These are phyloP conservation scores for Paspalum notatum DNA, from an alignment of 176 grass and related monocot species.

Conservation along the genomic window DNA sequence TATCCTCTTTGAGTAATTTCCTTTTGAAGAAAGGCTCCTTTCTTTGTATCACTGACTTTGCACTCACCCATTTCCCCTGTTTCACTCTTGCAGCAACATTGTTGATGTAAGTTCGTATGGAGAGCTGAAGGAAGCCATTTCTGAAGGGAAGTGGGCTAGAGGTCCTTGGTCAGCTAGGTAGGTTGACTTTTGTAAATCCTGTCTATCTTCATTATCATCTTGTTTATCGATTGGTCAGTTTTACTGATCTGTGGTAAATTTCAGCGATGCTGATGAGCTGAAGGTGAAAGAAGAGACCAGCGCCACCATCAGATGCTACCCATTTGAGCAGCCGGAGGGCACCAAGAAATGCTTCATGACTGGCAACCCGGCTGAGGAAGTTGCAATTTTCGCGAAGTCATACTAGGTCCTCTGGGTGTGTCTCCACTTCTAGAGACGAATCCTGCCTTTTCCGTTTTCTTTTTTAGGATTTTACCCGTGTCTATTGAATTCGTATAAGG, in stretches of 20 bases:
- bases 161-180: constrained; percentile 98
- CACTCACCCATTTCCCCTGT: not conserved
- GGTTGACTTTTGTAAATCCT: constrained; percentile 1
- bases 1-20: not conserved
- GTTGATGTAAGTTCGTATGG: constrained; percentile 86
- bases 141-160: constrained; percentile 92
- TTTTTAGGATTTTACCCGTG: not conserved
- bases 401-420: constrained; percentile 52
- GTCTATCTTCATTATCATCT: not conserved
- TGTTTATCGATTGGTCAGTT: not conserved
- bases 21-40: not conserved
- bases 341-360: constrained; percentile 96
- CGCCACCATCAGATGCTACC: constrained; percentile 95
- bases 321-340: constrained; percentile 83
- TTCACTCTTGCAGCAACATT: constrained; percentile 67
- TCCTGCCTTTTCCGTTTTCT: no score
- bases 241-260: constrained; percentile 34
- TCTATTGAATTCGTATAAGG: not conserved
- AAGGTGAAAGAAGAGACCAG: constrained; percentile 98
- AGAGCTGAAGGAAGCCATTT: constrained; percentile 84
- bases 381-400: constrained; percentile 94
- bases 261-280: constrained; percentile 81
- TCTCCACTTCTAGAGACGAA: no score
- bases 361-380: constrained; percentile 79
- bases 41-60: not conserved